phyloP scores from a whole-genome alignment of 352 stramenopile species.

The Phytophthora quininea region DNA sequence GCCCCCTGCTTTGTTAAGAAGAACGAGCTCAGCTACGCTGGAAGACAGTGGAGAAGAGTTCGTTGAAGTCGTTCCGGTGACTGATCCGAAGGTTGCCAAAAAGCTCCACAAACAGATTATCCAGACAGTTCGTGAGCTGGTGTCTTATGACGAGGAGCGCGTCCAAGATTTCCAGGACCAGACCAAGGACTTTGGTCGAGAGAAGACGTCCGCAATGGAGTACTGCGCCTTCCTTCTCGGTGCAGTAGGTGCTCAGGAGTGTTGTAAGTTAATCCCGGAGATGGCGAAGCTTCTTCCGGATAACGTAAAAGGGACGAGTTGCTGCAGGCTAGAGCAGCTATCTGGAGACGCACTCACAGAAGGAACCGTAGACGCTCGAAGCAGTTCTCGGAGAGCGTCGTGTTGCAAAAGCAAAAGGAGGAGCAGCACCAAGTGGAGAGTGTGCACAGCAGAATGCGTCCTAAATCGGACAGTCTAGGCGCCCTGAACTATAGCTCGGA shows the following conservation, averaged over 20 bases:
- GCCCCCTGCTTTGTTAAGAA: conserved; percentile 24
- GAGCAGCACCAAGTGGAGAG: conserved; percentile 41
- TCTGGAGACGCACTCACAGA: conserved; percentile 63
- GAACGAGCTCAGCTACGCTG: conserved; percentile 26
- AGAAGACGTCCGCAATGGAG: conserved; percentile 70
- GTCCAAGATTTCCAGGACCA: conserved; percentile 83
- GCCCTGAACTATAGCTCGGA: conserved; percentile 32
- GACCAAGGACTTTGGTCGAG: conserved; percentile 77
- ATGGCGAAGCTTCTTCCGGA: conserved; percentile 78
- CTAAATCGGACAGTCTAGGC: conserved; percentile 56
- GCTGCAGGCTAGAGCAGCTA: conserved; percentile 62
- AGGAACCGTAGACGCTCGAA: conserved; percentile 77
- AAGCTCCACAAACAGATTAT: conserved; percentile 79
- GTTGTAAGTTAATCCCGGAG: conserved; percentile 71
- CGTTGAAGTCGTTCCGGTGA: conserved; percentile 57
- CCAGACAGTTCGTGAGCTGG: conserved; percentile 63
- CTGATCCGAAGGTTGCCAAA: conserved; percentile 64
- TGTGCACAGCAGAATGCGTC: conserved; percentile 37
- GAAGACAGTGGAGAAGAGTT: conserved; percentile 66
- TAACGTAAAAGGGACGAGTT: conserved; percentile 67
- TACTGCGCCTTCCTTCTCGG: conserved; percentile 81
- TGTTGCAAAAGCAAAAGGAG: conserved; percentile 65
- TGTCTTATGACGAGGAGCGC: conserved; percentile 70
- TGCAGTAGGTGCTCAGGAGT: conserved; percentile 67
- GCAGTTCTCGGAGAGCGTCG: conserved; percentile 79